A percentile compares a stretch with the other conserved stretches of the same genome.
phyloP scores from a whole-genome alignment of 345 rosid species.

The Murraya paniculata region DNA sequence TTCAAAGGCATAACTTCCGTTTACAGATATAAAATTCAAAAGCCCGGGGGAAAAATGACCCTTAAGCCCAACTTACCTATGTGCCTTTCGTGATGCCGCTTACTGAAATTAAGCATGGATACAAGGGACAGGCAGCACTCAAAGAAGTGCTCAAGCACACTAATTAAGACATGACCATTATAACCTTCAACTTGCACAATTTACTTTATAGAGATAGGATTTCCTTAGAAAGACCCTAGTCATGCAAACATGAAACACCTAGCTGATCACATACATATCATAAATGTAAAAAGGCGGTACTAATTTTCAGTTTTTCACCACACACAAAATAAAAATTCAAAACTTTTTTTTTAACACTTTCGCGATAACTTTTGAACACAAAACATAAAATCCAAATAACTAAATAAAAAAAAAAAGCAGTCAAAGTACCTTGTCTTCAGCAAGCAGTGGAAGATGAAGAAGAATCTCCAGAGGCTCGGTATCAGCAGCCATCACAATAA shows the following conservation, averaged over 20 bases:
- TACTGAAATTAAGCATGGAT: not conserved
- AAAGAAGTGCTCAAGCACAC: not conserved
- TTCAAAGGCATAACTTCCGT: not conserved
- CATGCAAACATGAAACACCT: not conserved
- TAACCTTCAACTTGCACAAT: not conserved
- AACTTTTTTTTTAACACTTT: not conserved
- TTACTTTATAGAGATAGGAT: not conserved
- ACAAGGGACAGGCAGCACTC: not conserved
- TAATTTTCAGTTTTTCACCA: too few relatives aligned
- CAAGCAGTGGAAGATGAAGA: constrained; percentile 71
- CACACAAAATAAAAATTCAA: not conserved
- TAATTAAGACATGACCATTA: not conserved
- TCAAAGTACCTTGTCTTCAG: constrained; percentile 67
- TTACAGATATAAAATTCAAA: not conserved
- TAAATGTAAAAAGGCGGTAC: not conserved
- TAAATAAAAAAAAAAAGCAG: not conserved
- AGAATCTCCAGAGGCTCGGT: constrained; percentile 89
- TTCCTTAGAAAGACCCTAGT: not conserved
- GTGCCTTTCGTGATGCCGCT: not conserved
- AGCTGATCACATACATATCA: not conserved
- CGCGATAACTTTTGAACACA: not conserved
- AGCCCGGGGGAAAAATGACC: too few relatives aligned
- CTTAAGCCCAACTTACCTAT: not conserved
- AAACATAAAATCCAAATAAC: not conserved
- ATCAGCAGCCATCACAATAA: constrained; percentile 82